Base-by-base conservation (phyloP, 148 eudicot genomes). In the Diospyros kaki region DNA sequence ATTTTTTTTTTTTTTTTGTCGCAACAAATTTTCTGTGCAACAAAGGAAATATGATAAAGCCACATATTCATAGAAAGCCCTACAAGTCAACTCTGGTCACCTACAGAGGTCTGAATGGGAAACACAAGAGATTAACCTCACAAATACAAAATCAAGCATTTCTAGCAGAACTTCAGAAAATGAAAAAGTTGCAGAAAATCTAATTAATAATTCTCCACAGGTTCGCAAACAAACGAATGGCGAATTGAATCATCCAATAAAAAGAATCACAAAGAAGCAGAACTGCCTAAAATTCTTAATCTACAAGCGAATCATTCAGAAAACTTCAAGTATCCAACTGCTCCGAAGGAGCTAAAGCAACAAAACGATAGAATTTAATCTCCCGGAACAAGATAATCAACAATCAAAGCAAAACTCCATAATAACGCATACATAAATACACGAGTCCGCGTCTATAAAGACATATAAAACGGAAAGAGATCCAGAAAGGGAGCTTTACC, bases 191-290 rank as follows among this genome's bases (percentile, higher is more conserved):
- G 12, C 12, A 55, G 2, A 17, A 67, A 48, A 46, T 10, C 17
- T 11, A 69, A 51, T 1, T 12, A 51, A 39, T 10, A 15, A 11
- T 52, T 13, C 59, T 40, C 54, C 28, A 55, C 39, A 53, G 42
- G 6, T 8, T 17, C 58, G 40, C 64, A 43, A 58, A 58, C 13
- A 17, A 55, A 73, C 56, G 61, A 73, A 15, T 5, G 59, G 12
- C 56, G 67, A 73, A 44, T 38, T 28, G 54, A 60, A 38, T 14
- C n/a, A 72, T 66, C 11, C 39, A n/a, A 66, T 28, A 66, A 45
- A 66, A 44, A 18, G 5, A 59, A 59, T 59, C 63, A 59, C 40
- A 62, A 3, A 7, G 43, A 51, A 69, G 12, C 10, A 39, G 56
- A 69, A 69, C 9, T 0, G 46, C 52, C 28, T 5, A 12, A 53